These are phyloP conservation scores for Apophysomyces variabilis DNA, from an alignment of 371 early-diverging fungal genomes.

Conservation along the genomic window DNA sequence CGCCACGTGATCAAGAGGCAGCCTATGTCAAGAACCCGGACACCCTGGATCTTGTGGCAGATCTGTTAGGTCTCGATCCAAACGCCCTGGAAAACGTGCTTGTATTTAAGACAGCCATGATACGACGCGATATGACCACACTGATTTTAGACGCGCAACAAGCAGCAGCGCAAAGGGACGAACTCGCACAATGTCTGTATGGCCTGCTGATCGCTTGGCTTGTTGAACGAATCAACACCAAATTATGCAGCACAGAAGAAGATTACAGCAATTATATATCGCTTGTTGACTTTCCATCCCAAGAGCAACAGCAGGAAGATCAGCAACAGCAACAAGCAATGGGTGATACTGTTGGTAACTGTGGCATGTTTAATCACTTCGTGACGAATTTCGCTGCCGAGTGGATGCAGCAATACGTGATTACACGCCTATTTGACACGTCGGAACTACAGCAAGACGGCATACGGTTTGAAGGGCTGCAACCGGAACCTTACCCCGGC, in stretches of 20 bases:
- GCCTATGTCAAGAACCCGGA: constrained; percentile 78
- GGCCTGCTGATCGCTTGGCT: constrained; percentile 87
- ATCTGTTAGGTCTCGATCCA: constrained; percentile 84
- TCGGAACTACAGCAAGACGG: constrained; percentile 36
- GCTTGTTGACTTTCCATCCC: constrained; percentile 72
- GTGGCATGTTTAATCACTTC: constrained; percentile 72
- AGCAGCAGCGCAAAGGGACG: constrained; percentile 80
- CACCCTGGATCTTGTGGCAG: constrained; percentile 81
- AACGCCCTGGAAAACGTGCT: constrained; percentile 82
- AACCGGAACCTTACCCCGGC: constrained; percentile 41
- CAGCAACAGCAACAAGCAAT: constrained; percentile 9
- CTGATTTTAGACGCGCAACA: constrained; percentile 81
- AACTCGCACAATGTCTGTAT: constrained; percentile 79
- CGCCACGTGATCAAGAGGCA: constrained; percentile 63
- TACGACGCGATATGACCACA: constrained; percentile 85
- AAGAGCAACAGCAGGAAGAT: constrained; percentile 15
- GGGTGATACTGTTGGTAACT: constrained; percentile 17
- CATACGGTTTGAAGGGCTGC: constrained; percentile 32
- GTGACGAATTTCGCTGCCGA: constrained; percentile 85
- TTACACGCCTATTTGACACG: constrained; percentile 59
- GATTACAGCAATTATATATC: constrained; percentile 74
- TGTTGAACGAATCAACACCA: constrained; percentile 85
- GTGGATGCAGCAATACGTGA: constrained; percentile 70
- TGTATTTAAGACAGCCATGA: constrained; percentile 83
- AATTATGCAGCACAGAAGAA: constrained; percentile 68